Conservation (phyloP, 371 early-diverging fungal species). For the Mortierella sp. region DNA sequence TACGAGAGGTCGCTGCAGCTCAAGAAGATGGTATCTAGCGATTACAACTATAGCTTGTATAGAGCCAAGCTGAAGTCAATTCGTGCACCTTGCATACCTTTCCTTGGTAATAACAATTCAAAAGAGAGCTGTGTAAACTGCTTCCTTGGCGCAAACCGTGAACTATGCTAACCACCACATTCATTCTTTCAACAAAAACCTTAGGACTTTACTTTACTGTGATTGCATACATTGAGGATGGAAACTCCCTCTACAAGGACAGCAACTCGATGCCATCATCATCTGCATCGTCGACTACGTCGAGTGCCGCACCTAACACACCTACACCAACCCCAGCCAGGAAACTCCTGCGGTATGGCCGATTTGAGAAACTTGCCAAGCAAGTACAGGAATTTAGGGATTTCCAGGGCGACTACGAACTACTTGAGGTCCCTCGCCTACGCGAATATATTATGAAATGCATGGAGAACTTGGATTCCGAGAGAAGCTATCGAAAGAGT, state of each 20-base stretch:
- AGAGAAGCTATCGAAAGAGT: conserved; percentile 42
- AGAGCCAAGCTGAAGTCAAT: conserved; percentile 86
- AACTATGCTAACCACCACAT: not conserved
- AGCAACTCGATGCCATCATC: conserved; percentile 4
- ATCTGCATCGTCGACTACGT: not conserved
- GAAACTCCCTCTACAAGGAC: conserved; percentile 78
- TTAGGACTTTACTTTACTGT: conserved; percentile 80
- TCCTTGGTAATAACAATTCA: conserved; percentile 68
- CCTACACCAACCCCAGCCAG: conserved; percentile 10
- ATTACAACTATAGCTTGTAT: conserved; percentile 85
- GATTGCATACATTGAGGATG: conserved; percentile 93
- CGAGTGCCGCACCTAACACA: conserved; percentile 6
- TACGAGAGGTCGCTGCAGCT: conserved; percentile 64
- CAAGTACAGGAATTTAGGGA: conserved; percentile 41
- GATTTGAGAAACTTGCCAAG: conserved; percentile 38
- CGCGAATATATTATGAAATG: conserved; percentile 39
- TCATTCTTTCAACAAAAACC: not conserved
- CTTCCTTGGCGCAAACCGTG: not conserved
- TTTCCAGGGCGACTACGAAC: conserved; percentile 41
- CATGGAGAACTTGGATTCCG: conserved; percentile 39
- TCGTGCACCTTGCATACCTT: conserved; percentile 92
- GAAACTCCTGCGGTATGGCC: conserved; percentile 42
- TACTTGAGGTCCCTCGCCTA: conserved; percentile 43
- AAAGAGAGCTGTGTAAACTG: not conserved
- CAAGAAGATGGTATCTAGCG: conserved; percentile 78